phyloP scores from a whole-genome alignment of 2,329 filamentous ascomycete genomes.

The Xylaria hypoxylon region DNA sequence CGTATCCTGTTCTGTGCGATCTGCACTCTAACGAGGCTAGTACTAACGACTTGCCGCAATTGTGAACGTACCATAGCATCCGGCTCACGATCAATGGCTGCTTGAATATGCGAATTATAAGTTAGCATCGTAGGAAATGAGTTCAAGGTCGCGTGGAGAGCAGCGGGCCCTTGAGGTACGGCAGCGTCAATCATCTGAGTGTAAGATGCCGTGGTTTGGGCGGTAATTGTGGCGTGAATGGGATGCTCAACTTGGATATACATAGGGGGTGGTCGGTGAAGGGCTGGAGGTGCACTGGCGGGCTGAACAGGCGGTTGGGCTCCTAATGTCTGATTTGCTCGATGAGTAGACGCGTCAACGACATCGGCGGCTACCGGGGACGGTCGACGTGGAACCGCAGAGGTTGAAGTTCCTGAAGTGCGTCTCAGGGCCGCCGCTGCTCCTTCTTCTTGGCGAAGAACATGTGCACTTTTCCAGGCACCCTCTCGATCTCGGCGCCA shows the following conservation, averaged over 20 bases:
- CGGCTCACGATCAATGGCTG: slow-evolving; percentile 63
- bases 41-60: slow-evolving; percentile 62
- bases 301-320: slow-evolving; percentile 42
- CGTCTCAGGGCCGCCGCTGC: slow-evolving; percentile 61
- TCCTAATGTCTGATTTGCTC: slow-evolving; percentile 26
- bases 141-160: slow-evolving; percentile 59
- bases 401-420: slow-evolving; percentile 25
- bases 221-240: slow-evolving; percentile 50
- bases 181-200: slow-evolving; percentile 65
- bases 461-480: slow-evolving; percentile 83
- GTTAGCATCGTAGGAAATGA: slow-evolving; percentile 62
- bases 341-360: slow-evolving; percentile 23
- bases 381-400: slow-evolving; percentile 33
- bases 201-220: slow-evolving; percentile 57
- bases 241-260: slow-evolving; percentile 50
- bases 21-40: slow-evolving; percentile 60
- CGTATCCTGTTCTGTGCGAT: slow-evolving; percentile 55
- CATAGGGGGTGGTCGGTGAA: slow-evolving; percentile 44
- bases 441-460: slow-evolving; percentile 79
- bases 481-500: slow-evolving; percentile 90
- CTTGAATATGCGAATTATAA: slow-evolving; percentile 62
- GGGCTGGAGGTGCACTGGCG: slow-evolving; percentile 44
- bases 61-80: slow-evolving; percentile 62
- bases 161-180: slow-evolving; percentile 62
- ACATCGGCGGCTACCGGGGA: slow-evolving; percentile 34